Evolutionary conservation across 2,329 filamentous ascomycete genomes (phyloP), one percentile per base, ranked within the genome.

Genomic region (Xylariaceae sp.): DNA sequence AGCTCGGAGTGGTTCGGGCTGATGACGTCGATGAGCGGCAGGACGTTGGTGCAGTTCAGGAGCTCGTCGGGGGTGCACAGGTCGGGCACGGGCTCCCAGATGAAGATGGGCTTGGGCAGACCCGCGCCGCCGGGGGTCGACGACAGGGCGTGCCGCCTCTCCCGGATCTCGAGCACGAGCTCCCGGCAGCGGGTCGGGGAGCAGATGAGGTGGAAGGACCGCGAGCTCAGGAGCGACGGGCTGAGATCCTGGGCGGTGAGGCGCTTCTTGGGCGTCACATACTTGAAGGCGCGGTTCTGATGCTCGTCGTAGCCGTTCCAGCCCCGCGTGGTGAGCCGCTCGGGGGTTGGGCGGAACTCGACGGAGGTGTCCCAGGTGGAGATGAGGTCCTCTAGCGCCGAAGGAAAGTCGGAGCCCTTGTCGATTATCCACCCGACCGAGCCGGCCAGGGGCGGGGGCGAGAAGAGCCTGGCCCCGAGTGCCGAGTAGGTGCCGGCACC

Each of bases 31-130:
- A 81, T 64, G 12, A 77, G 58, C 0, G 73, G 72, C 10, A 80
- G 62, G 9, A 71, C 71, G 44, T 80, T 79, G 31, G 75, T 80
- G 54, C 70, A 76, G 50, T 78, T 77, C 9, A 80, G 64, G 18
- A 80, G 61, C 53, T 81, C 71, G 26, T 78, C 75, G 0, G 86
- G 79, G 0, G 74, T 80, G 57, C 89, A 95, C 1, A 86, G 70
- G 58, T 95, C 87, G 2, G 92, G 92, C 1, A 95, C 84, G 1
- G 92, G 92, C 56, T 98, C 92, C 90, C 90, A 98, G 33, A 96
- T 76, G 55, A 95, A 86, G 5, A 88, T 60, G 1, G 89, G 84
- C 30, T 73, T 72, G 1, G 64, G 58, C 27, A 36, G 53, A 16
- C 37, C 46, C 38, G 38, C 49, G 32, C 24, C 37, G 19, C 51